Base-by-base conservation (phyloP, 768 basidiomycete genomes). In the Boletus vinaceobasis region DNA sequence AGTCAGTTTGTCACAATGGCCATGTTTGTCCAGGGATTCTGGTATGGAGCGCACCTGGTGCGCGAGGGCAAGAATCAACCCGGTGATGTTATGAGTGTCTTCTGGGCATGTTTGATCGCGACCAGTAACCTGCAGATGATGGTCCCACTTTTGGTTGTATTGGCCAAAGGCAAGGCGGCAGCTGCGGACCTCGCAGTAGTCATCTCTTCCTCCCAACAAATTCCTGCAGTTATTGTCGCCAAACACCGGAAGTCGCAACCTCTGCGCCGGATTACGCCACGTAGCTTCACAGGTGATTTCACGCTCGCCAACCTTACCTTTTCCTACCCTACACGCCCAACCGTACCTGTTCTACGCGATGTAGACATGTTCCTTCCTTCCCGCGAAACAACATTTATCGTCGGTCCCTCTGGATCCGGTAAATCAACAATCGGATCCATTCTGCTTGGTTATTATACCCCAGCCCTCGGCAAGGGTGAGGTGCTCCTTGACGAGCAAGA, bases 1-100 rank as follows among this genome's bases (percentile, higher is more conserved):
- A 81, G 81, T 3, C 91, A 94, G 63, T 95, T 97, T 66, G 78
- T 88, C 53, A 82, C 88, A 63, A 86, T 94, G 79, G 81, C 82
- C 27, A 95, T 97, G 85, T 99, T 98, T 72, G 93, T 98, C 8
- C 88, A 93, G 65, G 94, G 87, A 0, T 98, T 98, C 73, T 98
- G 96, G 94, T 98, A 87, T 65, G 96, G 95, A 13, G 80, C 88
- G 3, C 86, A 88, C 65, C 80, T 97, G 48, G 93, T 99, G n/a
- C 73, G 84, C n/a, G 78, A 86, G 13, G 89, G 88, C 15, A 82
- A 77, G 57, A 78, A 83, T 50, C 73, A 73, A 4, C 74, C 88
- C 0, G 93, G 93, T 1, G 81, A 87, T 35, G 89, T 98, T 58
- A 95, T 94, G 87, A 86, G 89, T n/a, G 92, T 95, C 48, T 99